Conservation (phyloP, 371 early-diverging fungal genomes). For the Lichtheimia ornata region DNA sequence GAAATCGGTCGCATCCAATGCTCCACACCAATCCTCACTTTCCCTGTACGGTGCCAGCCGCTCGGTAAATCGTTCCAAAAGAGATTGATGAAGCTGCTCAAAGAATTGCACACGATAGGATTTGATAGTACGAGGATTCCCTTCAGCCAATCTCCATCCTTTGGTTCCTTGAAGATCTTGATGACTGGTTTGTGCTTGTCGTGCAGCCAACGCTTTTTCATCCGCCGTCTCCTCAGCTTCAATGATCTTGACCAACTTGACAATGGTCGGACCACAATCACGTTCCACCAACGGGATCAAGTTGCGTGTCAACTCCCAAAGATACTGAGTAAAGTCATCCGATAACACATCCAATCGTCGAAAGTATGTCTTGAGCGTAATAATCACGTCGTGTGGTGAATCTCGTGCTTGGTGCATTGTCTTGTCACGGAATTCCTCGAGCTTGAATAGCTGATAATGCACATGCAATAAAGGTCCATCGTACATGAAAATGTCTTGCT, state of each 20-base stretch:
- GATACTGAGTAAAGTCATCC: conserved; percentile 78
- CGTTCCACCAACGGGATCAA: conserved; percentile 76
- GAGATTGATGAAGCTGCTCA: conserved; percentile 71
- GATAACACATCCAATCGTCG: conserved; percentile 77
- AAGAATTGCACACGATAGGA: conserved; percentile 78
- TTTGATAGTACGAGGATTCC: conserved; percentile 67
- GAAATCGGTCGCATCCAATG: conserved; percentile 71
- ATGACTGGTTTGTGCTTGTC: conserved; percentile 56
- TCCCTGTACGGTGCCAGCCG: conserved; percentile 53
- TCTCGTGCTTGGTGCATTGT: conserved; percentile 79
- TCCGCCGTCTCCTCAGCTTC: conserved; percentile 90
- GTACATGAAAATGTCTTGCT: conserved; percentile 60
- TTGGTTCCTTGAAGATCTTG: conserved; percentile 55
- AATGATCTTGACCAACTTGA: conserved; percentile 87
- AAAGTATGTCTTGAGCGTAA: conserved; percentile 83
- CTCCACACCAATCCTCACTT: conserved; percentile 53
- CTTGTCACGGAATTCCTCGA: conserved; percentile 85
- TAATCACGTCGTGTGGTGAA: conserved; percentile 76
- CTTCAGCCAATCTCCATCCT: conserved; percentile 59
- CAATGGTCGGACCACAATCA: conserved; percentile 70
- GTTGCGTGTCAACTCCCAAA: conserved; percentile 83
- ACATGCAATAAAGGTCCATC: conserved; percentile 79
- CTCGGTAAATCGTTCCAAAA: conserved; percentile 60
- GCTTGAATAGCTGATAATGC: conserved; percentile 85
- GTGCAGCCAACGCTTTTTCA: conserved; percentile 68